These are phyloP conservation scores for Lecanosticta acicola DNA, from an alignment of 2,329 filamentous ascomycete species.

Conservation along the genomic window DNA sequence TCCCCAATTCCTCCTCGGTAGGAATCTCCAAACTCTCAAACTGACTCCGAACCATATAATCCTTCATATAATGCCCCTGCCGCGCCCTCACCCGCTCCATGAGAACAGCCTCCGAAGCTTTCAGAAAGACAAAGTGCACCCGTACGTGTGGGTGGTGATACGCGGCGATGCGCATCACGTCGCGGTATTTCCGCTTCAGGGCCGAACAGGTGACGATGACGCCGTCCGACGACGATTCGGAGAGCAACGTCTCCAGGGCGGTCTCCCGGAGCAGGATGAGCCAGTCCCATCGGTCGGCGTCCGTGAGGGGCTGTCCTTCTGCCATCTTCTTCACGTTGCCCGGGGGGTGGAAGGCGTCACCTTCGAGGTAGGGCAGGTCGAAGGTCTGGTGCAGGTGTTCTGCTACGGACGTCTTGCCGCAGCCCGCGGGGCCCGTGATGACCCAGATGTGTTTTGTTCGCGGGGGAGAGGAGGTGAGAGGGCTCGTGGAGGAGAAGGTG, in stretches of 20 bases:
- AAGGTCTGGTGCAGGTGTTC: slow-evolving; percentile 41
- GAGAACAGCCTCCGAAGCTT: slow-evolving; percentile 68
- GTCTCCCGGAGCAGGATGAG: slow-evolving; percentile 52
- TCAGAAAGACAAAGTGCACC: slow-evolving; percentile 88
- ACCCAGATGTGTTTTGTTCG: slow-evolving; percentile 48
- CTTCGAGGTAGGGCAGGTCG: slow-evolving; percentile 45
- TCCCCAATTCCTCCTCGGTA: slow-evolving; percentile 47
- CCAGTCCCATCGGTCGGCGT: slow-evolving; percentile 97
- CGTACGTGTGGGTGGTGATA: slow-evolving; percentile 41
- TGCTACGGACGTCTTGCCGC: slow-evolving; percentile 50
- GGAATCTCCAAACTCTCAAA: slow-evolving; percentile 84
- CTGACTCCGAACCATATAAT: slow-evolving; percentile 90
- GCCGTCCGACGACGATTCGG: slow-evolving; percentile 36
- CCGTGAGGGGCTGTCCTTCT: slow-evolving; percentile 74
- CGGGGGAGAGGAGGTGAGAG: no score
- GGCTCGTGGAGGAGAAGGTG: no score
- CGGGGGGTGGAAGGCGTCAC: slow-evolving; percentile 48
- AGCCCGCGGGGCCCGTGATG: slow-evolving; percentile 50
- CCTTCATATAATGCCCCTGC: slow-evolving; percentile 90
- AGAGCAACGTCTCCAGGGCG: slow-evolving; percentile 32
- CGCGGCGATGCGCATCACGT: slow-evolving; percentile 52
- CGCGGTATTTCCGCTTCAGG: slow-evolving; percentile 93
- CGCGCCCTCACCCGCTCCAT: slow-evolving; percentile 68
- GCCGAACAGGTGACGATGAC: slow-evolving; percentile 97
- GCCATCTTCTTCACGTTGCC: slow-evolving; percentile 74